Base-by-base conservation (phyloP, 2,329 filamentous ascomycete genomes). In the Aspergillus eucalypticola region DNA sequence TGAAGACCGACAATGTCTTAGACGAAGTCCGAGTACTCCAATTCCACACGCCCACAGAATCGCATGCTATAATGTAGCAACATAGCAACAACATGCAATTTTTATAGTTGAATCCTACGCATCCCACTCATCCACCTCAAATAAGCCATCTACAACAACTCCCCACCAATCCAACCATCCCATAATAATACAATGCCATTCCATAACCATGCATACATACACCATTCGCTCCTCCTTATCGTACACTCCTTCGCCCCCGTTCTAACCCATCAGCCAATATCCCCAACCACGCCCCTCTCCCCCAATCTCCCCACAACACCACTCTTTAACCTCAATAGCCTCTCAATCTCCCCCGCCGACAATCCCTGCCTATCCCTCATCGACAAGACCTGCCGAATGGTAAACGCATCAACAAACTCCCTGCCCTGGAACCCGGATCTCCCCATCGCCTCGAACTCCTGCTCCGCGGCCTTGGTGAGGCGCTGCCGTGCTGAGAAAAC, bases 401-500 rank as follows among this genome's bases (percentile, higher is more conserved):
- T 82, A 56, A 76, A 69, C 1, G 81, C 79, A 76, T 83, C 82
- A 57, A 84, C 55, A 60, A 81, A 82, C 38, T 76, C 73, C 48
- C 80, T 72, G 1, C 81, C 81, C 10, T 63, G 57, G 54, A 77
- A 76, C 32, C 67, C 69, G 8, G 64, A 66, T 56, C 78, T 73
- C 17, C 79, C 77, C 41, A 84, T 70, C 59, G 83, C 79, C 13
- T 79, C 75, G 1, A 84, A 78, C 69, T 88, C 86, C 19, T 72
- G 69, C 32, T 87, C 84, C 1, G 83, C 86, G 38, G 80, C 78
- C 19, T 79, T 78, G 23, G 80, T 75, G 46, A 87, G 75, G 29
- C 76, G 73, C 55, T 82, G 75, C 41, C 86, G 77, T 3, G 84
- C 80, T 17, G 80, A 77, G 3, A 88, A 75, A 3, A 84, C 78